Evolutionary conservation across 768 basidiomycete species (phyloP), one percentile per base, ranked within the genome.

Genomic region (Mycena indigotica): DNA sequence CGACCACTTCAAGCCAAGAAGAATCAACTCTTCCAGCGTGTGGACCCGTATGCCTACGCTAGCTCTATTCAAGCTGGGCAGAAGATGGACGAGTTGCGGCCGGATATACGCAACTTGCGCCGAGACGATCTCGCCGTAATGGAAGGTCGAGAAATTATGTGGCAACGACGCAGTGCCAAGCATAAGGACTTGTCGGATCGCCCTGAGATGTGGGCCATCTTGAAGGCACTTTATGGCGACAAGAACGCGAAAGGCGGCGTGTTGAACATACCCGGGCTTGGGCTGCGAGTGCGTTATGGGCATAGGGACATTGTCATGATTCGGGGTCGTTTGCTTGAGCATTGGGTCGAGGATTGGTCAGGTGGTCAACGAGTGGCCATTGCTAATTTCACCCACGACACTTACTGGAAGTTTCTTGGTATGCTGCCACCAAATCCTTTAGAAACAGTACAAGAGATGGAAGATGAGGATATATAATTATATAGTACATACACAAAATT

Each of bases 321-420:
- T 40, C 2, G 55, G 17, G 55, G 55, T 21, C 21, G 40, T 16
- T 16, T 56, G 17, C 23, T 56, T 4, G 26, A 29, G 32, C 55
- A 56, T 35, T 44, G 50, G 19, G 55, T 49, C 29, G 55, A 56
- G 12, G 25, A 23, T 13, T 56, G 55, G 55, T 17, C 32, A 5
- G 55, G 45, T 26, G 55, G 49, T 12, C 55, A 56, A 26, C 45
- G 55, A 21, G 50, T 56, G 19, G 28, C 26, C 12, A 30, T 56
- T 15, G 55, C 55, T 13, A 44, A 56, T 40, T 56, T 56, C 24
- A 56, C 55, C 13, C 55, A 56, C 25, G 17, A 26, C 28, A 13
- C 53, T 8, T 55, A 55, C n/a, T 55, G 40, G 26, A n/a, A 45
- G 1, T 40, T 44, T 28, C 26, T 55, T 1, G 38, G 38, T 30